Evolutionary conservation across 176 grass and related monocot species (phyloP).

Genomic region (Juncus inflexus): DNA sequence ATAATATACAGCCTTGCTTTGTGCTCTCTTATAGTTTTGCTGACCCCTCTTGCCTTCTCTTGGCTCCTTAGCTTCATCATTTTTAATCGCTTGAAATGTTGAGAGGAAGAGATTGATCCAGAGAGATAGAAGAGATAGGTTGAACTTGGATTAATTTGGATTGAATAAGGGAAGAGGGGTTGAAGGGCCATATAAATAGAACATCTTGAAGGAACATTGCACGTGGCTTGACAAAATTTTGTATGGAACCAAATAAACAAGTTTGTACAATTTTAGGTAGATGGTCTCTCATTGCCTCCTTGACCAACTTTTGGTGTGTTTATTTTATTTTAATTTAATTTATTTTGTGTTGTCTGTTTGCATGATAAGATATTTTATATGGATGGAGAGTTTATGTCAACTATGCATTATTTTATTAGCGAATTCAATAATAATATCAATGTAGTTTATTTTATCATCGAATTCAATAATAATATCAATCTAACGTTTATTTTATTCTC

Average conservation of each 20-base stretch:
- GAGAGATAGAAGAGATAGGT: background rate
- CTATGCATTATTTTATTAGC: too few relatives aligned
- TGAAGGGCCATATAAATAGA: conserved; percentile 14
- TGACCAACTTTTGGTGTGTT: conserved; percentile 16
- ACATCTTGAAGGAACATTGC: background rate
- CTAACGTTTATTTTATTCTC: too few relatives aligned
- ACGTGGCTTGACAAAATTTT: conserved; percentile 17
- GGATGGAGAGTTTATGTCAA: too few relatives aligned
- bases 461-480: too few relatives aligned
- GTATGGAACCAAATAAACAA: conserved; percentile 20
- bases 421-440: too few relatives aligned
- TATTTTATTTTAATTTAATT: conserved; percentile 8
- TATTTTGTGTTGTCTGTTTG: too few relatives aligned
- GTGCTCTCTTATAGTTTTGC: conserved; percentile 54
- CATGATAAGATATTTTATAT: too few relatives aligned
- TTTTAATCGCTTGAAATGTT: background rate
- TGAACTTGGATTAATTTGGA: conserved; percentile 24
- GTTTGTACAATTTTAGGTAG: conserved; percentile 12
- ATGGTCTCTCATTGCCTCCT: conserved; percentile 12
- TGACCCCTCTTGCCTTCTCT: conserved; percentile 44
- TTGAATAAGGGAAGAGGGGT: conserved; percentile 12
- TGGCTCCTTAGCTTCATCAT: conserved; percentile 42
- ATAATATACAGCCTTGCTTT: conserved; percentile 68
- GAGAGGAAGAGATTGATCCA: background rate
- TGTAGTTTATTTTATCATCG: too few relatives aligned